These are phyloP conservation scores for Sporobolomyces roseus DNA, from an alignment of 768 basidiomycete species.

Conservation along the genomic window DNA sequence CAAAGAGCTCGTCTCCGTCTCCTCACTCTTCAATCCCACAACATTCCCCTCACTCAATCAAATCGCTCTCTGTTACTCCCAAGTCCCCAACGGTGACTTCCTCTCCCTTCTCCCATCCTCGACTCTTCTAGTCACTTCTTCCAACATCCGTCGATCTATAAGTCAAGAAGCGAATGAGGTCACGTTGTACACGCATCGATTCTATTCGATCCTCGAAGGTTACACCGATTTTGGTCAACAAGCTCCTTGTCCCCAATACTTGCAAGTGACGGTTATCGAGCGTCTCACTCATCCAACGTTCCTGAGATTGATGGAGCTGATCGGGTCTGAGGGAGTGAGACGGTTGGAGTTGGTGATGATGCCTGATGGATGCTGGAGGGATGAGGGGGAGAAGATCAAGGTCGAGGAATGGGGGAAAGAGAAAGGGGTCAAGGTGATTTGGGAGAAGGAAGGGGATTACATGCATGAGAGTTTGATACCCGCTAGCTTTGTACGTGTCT, in stretches of 20 bases:
- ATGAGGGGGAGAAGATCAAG: not conserved
- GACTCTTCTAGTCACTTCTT: not conserved
- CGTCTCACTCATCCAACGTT: not conserved
- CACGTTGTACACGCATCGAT: slow-evolving; percentile 9
- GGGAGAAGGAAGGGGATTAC: not conserved
- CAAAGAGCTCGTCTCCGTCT: not conserved
- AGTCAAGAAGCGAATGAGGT: not conserved
- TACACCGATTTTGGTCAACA: not conserved
- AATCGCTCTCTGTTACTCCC: not conserved
- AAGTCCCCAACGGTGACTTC: not conserved
- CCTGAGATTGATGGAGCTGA: not conserved
- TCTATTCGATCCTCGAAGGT: not conserved
- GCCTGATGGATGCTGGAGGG: not conserved
- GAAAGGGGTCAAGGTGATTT: not conserved
- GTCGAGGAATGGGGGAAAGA: not conserved
- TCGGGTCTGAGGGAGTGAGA: too few relatives aligned
- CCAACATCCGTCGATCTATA: not conserved
- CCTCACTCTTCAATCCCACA: not conserved
- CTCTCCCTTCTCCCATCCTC: not conserved
- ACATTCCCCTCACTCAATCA: not conserved
- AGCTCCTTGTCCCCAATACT: not conserved
- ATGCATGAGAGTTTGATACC: not conserved
- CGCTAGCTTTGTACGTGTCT: not conserved
- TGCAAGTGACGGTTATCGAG: not conserved
- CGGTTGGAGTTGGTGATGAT: not conserved